Base-by-base conservation (phyloP, 1,284 basidiomycete genomes). In the Malassezia caprae region DNA sequence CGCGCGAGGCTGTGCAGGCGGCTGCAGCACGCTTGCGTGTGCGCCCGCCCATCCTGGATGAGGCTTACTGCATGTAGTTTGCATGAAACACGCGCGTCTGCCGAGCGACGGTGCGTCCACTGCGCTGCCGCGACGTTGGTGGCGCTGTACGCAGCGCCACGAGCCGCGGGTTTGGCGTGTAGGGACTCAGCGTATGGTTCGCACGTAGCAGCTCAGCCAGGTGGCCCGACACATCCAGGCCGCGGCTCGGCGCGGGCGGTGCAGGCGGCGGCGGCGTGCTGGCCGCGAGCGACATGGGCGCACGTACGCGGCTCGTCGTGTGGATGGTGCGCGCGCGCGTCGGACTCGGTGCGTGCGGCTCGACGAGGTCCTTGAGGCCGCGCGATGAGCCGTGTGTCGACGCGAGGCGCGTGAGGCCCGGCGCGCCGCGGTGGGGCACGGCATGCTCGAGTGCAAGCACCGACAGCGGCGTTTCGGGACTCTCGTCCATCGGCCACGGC, bases 151-250 rank as follows among this genome's bases (percentile, higher is more conserved):
- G 62, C 40, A 72, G 63, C 4, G 68, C 65, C 15, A 70, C 65
- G 19, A 65, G 67, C 50, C 70, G 68, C 52, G 68, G 58, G 32
- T 61, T 61, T 23, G 63, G 58, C 6, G 69, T 69, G 48, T 64
- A 72, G 6, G 68, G 69, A 27, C 65, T 66, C 19, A 72, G 45
- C 8, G 69, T 72, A 40, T 72, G 69, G 34, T 68, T 70, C 11
- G 65, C 64, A 32, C 62, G 61, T 43, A 69, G 63, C 41, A 72
- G 59, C 50, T 68, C 67, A 40, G 65, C 51, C 37, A 71, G 61
- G 52, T 68, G 68, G 3, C 61, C 62, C 4, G 67, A 28, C 5
- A 57, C 17, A 23, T 57, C 55, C 21, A 43, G 30, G 17, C n/a
- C 30, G 6, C 27, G 17, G 27, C 26, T 13, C 15, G 21, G 23